Conservation (phyloP, 768 basidiomycete species). For the Lactarius evosmus region DNA sequence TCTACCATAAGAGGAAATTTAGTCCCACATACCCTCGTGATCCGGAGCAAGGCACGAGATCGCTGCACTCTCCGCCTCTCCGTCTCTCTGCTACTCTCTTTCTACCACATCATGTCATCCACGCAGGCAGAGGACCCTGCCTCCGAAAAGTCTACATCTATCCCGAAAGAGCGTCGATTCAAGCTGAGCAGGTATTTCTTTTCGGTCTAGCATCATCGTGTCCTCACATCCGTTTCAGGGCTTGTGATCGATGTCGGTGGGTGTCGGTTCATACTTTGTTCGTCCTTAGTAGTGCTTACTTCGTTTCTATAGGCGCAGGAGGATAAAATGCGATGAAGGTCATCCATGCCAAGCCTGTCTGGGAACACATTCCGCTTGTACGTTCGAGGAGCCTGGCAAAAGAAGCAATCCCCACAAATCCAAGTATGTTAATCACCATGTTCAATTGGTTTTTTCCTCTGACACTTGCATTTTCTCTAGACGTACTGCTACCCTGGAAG, state of each 20-base stretch:
- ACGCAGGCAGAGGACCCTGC: constrained; percentile 11
- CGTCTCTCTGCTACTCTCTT: background rate
- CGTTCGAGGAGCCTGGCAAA: constrained; percentile 86
- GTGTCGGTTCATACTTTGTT: constrained; percentile 29
- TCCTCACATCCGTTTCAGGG: constrained; percentile 43
- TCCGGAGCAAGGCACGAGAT: background rate
- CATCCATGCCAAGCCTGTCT: constrained; percentile 87
- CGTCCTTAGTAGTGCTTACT: background rate
- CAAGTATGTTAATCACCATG: constrained; percentile 45
- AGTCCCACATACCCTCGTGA: background rate
- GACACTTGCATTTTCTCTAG: constrained; percentile 36
- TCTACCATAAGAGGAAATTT: background rate
- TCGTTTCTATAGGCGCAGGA: constrained; percentile 53
- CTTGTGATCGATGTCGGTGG: constrained; percentile 90
- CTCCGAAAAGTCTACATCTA: constrained; percentile 27
- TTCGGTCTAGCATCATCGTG: constrained; percentile 13
- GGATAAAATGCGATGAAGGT: constrained; percentile 87
- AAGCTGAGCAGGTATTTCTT: constrained; percentile 74
- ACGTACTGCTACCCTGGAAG: constrained; percentile 79
- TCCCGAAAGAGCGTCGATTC: constrained; percentile 77
- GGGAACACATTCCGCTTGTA: constrained; percentile 77
- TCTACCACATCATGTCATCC: constrained; percentile 11
- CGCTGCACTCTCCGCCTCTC: background rate
- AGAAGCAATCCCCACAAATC: constrained; percentile 85
- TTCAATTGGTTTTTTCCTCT: background rate